phyloP scores from a whole-genome alignment of 2,329 filamentous ascomycete species.

The Plenodomus lindquistii region DNA sequence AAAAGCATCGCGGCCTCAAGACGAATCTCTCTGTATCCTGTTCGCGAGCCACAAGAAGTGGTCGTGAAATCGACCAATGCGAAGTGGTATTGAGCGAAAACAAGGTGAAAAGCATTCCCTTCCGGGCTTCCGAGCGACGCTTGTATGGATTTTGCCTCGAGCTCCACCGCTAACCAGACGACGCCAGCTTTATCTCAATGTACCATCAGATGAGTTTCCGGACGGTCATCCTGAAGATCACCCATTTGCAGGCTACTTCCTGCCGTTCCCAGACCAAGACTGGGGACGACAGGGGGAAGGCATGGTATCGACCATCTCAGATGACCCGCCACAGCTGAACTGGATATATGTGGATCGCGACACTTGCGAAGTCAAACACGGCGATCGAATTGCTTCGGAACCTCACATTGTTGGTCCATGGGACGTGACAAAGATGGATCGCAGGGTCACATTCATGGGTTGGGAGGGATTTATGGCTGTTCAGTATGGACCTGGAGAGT shows the following conservation, averaged over 20 bases:
- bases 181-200: slow-evolving; percentile 17
- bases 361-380: slow-evolving; percentile 33
- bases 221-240: slow-evolving; percentile 44
- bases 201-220: slow-evolving; percentile 17
- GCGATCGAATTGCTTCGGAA: slow-evolving; percentile 24
- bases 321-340: slow-evolving; percentile 40
- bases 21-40: slow-evolving; percentile 50
- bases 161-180: slow-evolving; percentile 1
- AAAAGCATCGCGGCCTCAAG: slow-evolving; percentile 52
- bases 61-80: slow-evolving; percentile 46
- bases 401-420: slow-evolving; percentile 29
- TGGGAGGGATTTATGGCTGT: slow-evolving; percentile 38
- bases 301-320: slow-evolving; percentile 55
- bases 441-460: slow-evolving; percentile 23
- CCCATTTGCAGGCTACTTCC: slow-evolving; percentile 59
- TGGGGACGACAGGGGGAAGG: slow-evolving; percentile 46
- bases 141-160: too few species aligned
- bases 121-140: too few species aligned
- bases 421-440: slow-evolving; percentile 28
- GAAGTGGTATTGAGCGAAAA: slow-evolving; percentile 47
- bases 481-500: slow-evolving; percentile 22
- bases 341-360: slow-evolving; percentile 34
- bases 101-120: slow-evolving; percentile 46
- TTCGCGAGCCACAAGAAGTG: slow-evolving; percentile 44
- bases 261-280: slow-evolving; percentile 57